phyloP scores from a whole-genome alignment of 345 rosid species.

The Cardamine resedifolia region DNA sequence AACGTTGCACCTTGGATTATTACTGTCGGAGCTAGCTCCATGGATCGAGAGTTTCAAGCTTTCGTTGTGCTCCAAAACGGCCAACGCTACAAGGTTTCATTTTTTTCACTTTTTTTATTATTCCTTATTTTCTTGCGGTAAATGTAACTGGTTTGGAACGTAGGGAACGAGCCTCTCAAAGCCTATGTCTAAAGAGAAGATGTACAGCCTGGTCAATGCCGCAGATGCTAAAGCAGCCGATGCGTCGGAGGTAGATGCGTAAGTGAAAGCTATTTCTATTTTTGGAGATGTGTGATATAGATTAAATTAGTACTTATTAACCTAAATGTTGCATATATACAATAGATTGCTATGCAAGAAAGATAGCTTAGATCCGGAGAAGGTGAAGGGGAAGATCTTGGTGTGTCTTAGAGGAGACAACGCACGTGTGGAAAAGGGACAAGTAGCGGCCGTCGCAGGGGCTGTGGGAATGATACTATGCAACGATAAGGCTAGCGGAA shows the following conservation, averaged over 20 bases:
- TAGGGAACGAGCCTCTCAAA: conserved; percentile 71
- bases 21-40: conserved; percentile 76
- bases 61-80: conserved; percentile 51
- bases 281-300: neutral
- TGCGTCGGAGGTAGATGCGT: conserved; percentile 46
- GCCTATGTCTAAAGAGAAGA: conserved; percentile 39
- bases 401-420: conserved; percentile 54
- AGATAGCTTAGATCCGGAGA: conserved; percentile 51
- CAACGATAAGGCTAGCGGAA: conserved; percentile 51
- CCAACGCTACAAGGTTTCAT: conserved; percentile 44
- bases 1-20: conserved; percentile 77
- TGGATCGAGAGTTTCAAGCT: conserved; percentile 60
- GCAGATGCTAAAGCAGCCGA: conserved; percentile 43
- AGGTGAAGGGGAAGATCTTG: conserved; percentile 65
- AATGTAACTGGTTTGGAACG: neutral
- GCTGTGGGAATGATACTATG: conserved; percentile 74
- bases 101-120: neutral
- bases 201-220: conserved; percentile 54
- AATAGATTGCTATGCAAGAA: conserved; percentile 42
- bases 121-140: neutral
- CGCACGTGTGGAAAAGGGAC: conserved; percentile 54
- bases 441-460: conserved; percentile 46
- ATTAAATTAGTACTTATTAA: neutral
- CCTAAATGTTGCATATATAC: neutral
- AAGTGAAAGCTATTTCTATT: conserved; percentile 26